Percentiles rank a stretch among this genome's conserved stretches.
phyloP scores from a whole-genome alignment of 169 alveolate species.

The Plasmodium yoelii region DNA sequence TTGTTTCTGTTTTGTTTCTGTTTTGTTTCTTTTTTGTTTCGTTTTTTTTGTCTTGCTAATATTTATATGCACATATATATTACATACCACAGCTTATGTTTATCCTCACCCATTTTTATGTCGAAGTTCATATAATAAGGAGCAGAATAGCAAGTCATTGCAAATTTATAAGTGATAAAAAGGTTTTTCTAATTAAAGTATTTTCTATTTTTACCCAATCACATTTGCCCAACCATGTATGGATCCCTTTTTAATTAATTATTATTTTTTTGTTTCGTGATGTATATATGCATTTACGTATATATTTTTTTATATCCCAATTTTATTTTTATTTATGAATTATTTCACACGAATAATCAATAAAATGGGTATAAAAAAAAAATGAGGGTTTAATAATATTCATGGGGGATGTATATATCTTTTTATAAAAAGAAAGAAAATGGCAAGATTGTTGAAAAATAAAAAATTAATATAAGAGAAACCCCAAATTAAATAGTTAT shows the following conservation, averaged over 20 bases:
- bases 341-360: neutral
- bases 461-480: slow-evolving; percentile 10
- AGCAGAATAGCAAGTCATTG: slow-evolving; percentile 55
- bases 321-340: neutral
- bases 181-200: slow-evolving; percentile 14
- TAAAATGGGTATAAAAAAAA: too few relatives aligned
- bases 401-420: slow-evolving; percentile 29
- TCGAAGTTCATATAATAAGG: slow-evolving; percentile 57
- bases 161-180: slow-evolving; percentile 75
- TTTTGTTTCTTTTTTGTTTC: too few relatives aligned
- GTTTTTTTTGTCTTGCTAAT: too few relatives aligned
- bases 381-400: slow-evolving; percentile 1
- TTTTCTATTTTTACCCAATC: slow-evolving; percentile 49
- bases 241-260: neutral
- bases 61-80: neutral
- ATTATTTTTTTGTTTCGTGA: neutral
- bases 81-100: neutral
- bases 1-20: too few relatives aligned
- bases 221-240: neutral
- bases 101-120: neutral
- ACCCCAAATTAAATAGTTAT: slow-evolving; percentile 9
- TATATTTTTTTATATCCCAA: neutral
- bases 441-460: slow-evolving; percentile 73
- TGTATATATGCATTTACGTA: neutral
- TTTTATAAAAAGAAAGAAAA: slow-evolving; percentile 24